These are phyloP conservation scores for Claviceps arundinis DNA, from an alignment of 2,329 filamentous ascomycete genomes.

Conservation along the genomic window DNA sequence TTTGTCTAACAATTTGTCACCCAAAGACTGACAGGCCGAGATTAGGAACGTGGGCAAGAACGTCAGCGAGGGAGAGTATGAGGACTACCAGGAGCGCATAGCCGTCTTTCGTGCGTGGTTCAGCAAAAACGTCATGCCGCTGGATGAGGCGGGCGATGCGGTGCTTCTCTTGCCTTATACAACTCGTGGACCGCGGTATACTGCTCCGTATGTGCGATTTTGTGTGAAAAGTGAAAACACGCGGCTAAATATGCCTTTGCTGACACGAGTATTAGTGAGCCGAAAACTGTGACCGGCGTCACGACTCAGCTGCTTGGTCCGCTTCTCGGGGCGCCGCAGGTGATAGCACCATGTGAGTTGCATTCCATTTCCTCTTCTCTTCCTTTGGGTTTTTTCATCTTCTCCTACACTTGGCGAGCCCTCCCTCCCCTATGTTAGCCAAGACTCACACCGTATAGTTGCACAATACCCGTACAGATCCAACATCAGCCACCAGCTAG, in stretches of 20 bases:
- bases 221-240: not conserved
- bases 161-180: constrained; percentile 14
- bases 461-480: constrained; percentile 19
- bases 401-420: not conserved
- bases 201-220: constrained; percentile 1
- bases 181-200: constrained; percentile 10
- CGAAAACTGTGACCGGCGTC: constrained; percentile 12
- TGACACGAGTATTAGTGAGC: constrained; percentile 1
- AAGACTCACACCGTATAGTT: constrained; percentile 10
- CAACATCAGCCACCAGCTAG: constrained; percentile 13
- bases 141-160: constrained; percentile 7
- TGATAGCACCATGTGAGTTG: constrained; percentile 22
- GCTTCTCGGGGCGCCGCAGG: constrained; percentile 17
- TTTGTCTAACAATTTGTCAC: not conserved
- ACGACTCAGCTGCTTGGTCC: constrained; percentile 15
- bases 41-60: constrained; percentile 14
- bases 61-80: constrained; percentile 13
- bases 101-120: constrained; percentile 21
- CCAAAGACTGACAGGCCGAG: not conserved
- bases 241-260: not conserved
- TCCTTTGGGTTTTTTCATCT: not conserved
- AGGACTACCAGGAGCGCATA: constrained; percentile 12
- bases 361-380: not conserved
- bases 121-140: constrained; percentile 13
- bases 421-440: not conserved